A percentile compares a stretch with the other conserved stretches of the same genome.
Conservation (phyloP, 2,329 filamentous ascomycete species). For the Hymenotorrendiella dingleyae region DNA sequence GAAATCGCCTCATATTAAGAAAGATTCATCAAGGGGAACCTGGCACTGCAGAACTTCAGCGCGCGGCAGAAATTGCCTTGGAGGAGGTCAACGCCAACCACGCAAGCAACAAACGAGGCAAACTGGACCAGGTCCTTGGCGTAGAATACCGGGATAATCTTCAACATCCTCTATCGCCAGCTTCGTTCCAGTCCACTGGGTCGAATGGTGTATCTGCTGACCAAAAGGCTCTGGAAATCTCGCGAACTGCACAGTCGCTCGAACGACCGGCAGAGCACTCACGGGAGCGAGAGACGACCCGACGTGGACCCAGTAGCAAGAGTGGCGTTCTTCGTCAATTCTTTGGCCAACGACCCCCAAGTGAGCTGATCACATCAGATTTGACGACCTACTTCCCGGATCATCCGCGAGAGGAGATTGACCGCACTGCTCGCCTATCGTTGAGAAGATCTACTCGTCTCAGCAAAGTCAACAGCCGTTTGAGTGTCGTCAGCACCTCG, state of each 20-base stretch:
- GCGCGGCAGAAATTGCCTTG: conserved; percentile 81
- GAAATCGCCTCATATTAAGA: conserved; percentile 82
- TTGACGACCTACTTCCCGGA: conserved; percentile 96
- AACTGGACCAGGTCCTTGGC: conserved; percentile 83
- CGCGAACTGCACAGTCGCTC: conserved; percentile 49
- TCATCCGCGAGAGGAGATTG: conserved; percentile 88
- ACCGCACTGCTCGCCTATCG: conserved; percentile 88
- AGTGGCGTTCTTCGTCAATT: conserved; percentile 64
- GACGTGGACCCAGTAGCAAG: conserved; percentile 39
- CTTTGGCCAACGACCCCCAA: conserved; percentile 86
- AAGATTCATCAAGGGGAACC: conserved; percentile 92
- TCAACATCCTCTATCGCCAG: conserved; percentile 80
- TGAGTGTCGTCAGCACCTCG: conserved; percentile 89
- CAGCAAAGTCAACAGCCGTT: conserved; percentile 85
- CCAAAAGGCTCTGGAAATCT: conserved; percentile 63
- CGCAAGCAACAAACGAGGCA: conserved; percentile 69
- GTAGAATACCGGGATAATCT: conserved; percentile 77
- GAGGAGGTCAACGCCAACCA: conserved; percentile 78
- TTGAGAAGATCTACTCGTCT: conserved; percentile 84
- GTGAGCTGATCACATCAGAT: conserved; percentile 95
- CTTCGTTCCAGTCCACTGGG: conserved; percentile 50
- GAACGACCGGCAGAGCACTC: conserved; percentile 37
- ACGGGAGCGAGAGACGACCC: conserved; percentile 32
- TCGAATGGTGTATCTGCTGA: conserved; percentile 33
- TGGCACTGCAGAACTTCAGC: conserved; percentile 76